Percentiles rank a stretch among this genome's conserved stretches.
These are phyloP conservation scores for Amanita thiersii DNA, from an alignment of 768 basidiomycete species.

Conservation along the genomic window DNA sequence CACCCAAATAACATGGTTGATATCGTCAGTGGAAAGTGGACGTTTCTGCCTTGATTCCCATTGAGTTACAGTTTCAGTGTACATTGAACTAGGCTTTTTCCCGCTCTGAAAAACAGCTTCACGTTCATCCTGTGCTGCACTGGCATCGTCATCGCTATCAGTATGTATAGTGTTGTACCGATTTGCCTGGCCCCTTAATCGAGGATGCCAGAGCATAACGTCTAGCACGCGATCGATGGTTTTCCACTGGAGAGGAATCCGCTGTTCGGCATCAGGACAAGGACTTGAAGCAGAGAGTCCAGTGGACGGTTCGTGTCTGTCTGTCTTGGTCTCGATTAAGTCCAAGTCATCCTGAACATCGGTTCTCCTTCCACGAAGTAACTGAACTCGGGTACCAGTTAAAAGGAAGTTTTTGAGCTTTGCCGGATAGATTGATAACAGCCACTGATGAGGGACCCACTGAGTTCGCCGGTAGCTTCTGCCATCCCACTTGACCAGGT, in stretches of 20 bases:
- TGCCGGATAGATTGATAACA: conserved; percentile 52
- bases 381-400: conserved; percentile 58
- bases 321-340: conserved; percentile 33
- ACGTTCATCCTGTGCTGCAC: conserved; percentile 19
- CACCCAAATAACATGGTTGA: conserved; percentile 63
- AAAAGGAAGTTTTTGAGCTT: conserved; percentile 75
- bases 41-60: conserved; percentile 42
- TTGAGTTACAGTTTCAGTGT: conserved; percentile 53
- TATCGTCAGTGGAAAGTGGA: conserved; percentile 39
- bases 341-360: conserved; percentile 22
- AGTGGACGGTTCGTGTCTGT: conserved; percentile 22
- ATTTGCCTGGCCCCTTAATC: conserved; percentile 12
- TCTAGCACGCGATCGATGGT: conserved; percentile 91
- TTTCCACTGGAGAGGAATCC: conserved; percentile 77
- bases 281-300: conserved; percentile 26
- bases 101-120: conserved; percentile 46
- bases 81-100: conserved; percentile 46
- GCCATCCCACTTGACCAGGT: conserved; percentile 84
- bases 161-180: conserved; percentile 16
- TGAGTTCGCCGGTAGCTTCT: conserved; percentile 71
- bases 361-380: conserved; percentile 38
- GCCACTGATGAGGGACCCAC: conserved; percentile 95
- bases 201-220: conserved; percentile 54
- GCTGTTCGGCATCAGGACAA: conserved; percentile 62
- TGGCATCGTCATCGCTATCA: conserved; percentile 19